Evolutionary conservation across 805 yeast species (phyloP).

Genomic region (Barnettozyma wickerhamii): DNA sequence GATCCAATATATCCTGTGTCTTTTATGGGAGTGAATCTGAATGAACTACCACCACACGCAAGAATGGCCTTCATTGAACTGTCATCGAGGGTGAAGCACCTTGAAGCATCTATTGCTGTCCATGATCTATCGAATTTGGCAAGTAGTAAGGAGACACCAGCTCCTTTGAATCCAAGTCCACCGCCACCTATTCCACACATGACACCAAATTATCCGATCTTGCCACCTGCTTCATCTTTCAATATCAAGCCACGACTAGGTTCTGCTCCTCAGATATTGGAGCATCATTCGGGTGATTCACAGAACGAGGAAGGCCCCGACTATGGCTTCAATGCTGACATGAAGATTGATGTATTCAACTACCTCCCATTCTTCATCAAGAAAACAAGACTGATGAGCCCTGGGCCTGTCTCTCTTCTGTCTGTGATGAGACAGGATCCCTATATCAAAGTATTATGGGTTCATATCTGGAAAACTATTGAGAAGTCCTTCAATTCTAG

Average conservation of each 20-base stretch:
- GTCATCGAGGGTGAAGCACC: conserved; percentile 39
- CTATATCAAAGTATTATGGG: conserved; percentile 33
- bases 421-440: conserved; percentile 45
- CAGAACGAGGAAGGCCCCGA: not conserved
- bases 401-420: conserved; percentile 51
- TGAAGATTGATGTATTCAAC: conserved; percentile 39
- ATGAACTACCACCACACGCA: conserved; percentile 9
- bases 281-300: not conserved
- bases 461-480: conserved; percentile 19
- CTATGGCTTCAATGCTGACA: conserved; percentile 28
- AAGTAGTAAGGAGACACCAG: not conserved
- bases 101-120: conserved; percentile 41
- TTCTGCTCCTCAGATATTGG: not conserved
- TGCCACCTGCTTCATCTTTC: conserved; percentile 7
- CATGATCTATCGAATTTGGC: conserved; percentile 27
- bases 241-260: not conserved
- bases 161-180: not conserved
- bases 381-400: conserved; percentile 38
- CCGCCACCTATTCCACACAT: not conserved
- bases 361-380: conserved; percentile 38
- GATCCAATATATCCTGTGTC: not conserved
- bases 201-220: not conserved
- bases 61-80: conserved; percentile 27
- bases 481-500: conserved; percentile 1
- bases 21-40: conserved; percentile 2